Evolutionary conservation across 768 basidiomycete species (phyloP).

Genomic region (Rhizopogon vesiculosus): DNA sequence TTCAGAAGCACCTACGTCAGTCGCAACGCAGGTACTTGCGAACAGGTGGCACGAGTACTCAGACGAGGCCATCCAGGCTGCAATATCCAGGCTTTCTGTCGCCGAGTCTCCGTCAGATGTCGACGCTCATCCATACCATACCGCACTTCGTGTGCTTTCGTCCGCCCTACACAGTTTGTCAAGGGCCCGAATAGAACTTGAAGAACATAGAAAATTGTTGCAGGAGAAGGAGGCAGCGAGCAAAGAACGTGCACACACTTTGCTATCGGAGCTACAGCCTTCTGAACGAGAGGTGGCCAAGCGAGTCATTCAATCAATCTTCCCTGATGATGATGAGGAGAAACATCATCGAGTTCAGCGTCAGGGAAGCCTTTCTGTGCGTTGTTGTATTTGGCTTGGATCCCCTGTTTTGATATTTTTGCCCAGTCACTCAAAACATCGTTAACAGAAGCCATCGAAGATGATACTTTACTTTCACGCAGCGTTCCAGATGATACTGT

Average conservation of each 20-base stretch:
- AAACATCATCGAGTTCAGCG: constrained; percentile 43
- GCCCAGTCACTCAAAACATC: constrained; percentile 42
- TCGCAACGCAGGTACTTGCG: constrained; percentile 48
- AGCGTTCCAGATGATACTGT: constrained; percentile 20
- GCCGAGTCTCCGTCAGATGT: constrained; percentile 44
- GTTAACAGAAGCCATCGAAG: constrained; percentile 42
- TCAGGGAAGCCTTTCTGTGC: constrained; percentile 56
- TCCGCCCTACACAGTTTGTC: constrained; percentile 58
- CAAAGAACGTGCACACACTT: constrained; percentile 44
- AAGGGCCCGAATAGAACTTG: constrained; percentile 56
- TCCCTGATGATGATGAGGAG: constrained; percentile 44
- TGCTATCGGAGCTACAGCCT: constrained; percentile 52
- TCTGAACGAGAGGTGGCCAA: constrained; percentile 66
- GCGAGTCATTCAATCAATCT: constrained; percentile 63
- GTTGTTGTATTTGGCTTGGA: constrained; percentile 14
- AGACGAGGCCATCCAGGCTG: constrained; percentile 66
- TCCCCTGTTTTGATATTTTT: neutral
- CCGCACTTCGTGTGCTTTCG: constrained; percentile 65
- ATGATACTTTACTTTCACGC: constrained; percentile 38
- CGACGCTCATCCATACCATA: constrained; percentile 55
- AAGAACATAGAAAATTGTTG: constrained; percentile 48
- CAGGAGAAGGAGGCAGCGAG: constrained; percentile 57
- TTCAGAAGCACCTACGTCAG: constrained; percentile 11
- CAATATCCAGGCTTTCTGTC: constrained; percentile 46
- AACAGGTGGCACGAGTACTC: constrained; percentile 77